phyloP scores from a whole-genome alignment of 228 moss, liverwort and hornwort species.

The Sphagnum magellanicum region DNA sequence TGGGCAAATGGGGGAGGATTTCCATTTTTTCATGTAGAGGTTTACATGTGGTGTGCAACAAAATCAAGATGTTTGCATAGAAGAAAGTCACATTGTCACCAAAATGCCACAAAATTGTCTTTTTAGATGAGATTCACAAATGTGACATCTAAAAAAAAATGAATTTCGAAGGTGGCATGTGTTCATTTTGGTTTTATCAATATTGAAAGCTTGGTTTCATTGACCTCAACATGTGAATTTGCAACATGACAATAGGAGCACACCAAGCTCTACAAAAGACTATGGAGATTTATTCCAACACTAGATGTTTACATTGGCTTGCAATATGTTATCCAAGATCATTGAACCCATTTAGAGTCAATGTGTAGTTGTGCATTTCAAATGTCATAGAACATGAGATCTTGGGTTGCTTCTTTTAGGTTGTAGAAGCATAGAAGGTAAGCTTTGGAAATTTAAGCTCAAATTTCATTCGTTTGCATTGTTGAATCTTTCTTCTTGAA shows the following conservation, averaged over 20 bases:
- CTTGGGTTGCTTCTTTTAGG: constrained; percentile 68
- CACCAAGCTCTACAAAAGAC: constrained; percentile 94
- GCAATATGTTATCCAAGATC: constrained; percentile 92
- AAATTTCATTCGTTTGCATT: too few species aligned
- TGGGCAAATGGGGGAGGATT: background rate
- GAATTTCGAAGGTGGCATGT: too few species aligned
- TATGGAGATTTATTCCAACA: constrained; percentile 95
- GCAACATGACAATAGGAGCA: constrained; percentile 92
- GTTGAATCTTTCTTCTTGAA: too few species aligned
- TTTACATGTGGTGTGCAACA: constrained; percentile 96
- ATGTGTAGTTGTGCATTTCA: constrained; percentile 94
- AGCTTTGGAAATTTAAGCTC: background rate
- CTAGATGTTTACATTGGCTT: constrained; percentile 87
- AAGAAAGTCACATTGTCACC: constrained; percentile 93
- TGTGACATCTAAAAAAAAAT: constrained; percentile 1
- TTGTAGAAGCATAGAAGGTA: constrained; percentile 96
- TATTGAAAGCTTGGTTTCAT: background rate
- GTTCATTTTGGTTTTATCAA: too few species aligned
- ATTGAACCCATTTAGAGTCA: constrained; percentile 99
- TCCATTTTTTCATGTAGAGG: constrained; percentile 37
- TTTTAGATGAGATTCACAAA: constrained; percentile 96
- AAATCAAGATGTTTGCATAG: constrained; percentile 97
- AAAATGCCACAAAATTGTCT: constrained; percentile 84
- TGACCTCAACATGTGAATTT: background rate
- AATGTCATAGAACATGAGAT: constrained; percentile 88